Conservation (phyloP, 108 stramenopile genomes). For the Fragilaria crotonensis region DNA sequence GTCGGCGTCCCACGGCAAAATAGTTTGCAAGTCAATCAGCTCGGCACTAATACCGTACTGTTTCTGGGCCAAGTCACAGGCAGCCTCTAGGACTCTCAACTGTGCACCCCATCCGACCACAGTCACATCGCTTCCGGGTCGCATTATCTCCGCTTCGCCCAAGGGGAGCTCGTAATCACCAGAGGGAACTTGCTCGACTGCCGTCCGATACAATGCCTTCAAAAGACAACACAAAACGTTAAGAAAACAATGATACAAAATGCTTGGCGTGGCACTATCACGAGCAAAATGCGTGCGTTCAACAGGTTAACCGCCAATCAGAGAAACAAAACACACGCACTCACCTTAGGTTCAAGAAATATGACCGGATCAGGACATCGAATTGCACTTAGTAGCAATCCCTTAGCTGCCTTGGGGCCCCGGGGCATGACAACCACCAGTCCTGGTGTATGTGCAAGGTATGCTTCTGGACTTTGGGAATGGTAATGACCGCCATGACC, state of each 20-base stretch:
- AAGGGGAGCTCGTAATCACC: too few species aligned
- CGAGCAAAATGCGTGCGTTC: neutral
- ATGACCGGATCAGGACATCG: constrained; percentile 91
- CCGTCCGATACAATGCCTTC: constrained; percentile 86
- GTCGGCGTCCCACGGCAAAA: constrained; percentile 92
- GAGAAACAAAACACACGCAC: constrained; percentile 3
- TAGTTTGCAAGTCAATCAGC: constrained; percentile 93
- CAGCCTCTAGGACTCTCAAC: constrained; percentile 62
- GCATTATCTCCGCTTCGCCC: constrained; percentile 85
- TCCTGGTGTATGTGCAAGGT: constrained; percentile 92
- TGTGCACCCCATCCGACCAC: constrained; percentile 92
- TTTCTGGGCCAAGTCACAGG: constrained; percentile 68
- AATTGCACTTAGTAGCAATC: constrained; percentile 83
- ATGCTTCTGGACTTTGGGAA: constrained; percentile 94
- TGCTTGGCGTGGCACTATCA: too few species aligned
- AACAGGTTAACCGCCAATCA: neutral
- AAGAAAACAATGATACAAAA: too few species aligned
- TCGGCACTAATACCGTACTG: constrained; percentile 82
- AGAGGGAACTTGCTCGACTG: constrained; percentile 93
- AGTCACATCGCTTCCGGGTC: constrained; percentile 86
- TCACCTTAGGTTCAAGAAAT: constrained; percentile 94
- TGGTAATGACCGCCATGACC: constrained; percentile 93
- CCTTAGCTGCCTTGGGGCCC: constrained; percentile 89
- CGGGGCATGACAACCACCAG: constrained; percentile 94
- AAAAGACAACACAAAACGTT: neutral